These are phyloP conservation scores for Starmerella lactis-condensi DNA, from an alignment of 805 yeast genomes.

Conservation along the genomic window DNA sequence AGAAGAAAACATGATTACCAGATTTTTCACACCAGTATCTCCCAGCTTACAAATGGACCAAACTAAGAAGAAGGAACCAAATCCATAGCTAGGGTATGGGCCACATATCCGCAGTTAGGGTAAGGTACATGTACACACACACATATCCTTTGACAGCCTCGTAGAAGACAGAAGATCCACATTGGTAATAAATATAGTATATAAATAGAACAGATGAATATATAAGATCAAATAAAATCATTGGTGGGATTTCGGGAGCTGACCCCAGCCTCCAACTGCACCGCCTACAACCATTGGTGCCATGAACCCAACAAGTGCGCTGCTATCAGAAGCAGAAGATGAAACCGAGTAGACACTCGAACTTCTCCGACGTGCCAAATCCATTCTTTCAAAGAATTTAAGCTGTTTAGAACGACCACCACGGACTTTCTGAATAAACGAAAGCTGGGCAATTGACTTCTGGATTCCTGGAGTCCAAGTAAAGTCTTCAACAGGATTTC, in stretches of 20 bases:
- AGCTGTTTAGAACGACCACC: slow-evolving; percentile 25
- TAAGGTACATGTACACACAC: no score
- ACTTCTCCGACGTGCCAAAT: slow-evolving; percentile 3
- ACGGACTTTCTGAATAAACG: slow-evolving; percentile 21
- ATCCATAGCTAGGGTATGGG: no score
- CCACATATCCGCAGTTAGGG: no score
- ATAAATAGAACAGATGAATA: no score
- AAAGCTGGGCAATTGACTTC: slow-evolving; percentile 24
- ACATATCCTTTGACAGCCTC: no score
- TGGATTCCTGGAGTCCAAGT: slow-evolving; percentile 27
- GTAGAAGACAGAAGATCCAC: no score
- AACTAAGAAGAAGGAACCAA: no score
- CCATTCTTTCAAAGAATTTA: slow-evolving; percentile 2
- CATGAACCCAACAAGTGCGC: slow-evolving; percentile 22
- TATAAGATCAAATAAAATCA: no score
- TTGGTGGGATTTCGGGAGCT: slow-evolving; percentile 5
- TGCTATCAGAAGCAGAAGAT: slow-evolving; percentile 8
- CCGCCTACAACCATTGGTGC: slow-evolving; percentile 41
- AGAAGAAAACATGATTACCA: slow-evolving; percentile 6
- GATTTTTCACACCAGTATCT: no score
- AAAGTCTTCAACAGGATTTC: slow-evolving; percentile 13
- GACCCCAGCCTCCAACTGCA: slow-evolving; percentile 33
- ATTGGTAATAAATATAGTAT: no score
- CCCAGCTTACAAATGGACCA: no score
- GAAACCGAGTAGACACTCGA: slow-evolving; percentile 8